Evolutionary conservation across 495 filamentous ascomycete genomes (phyloP).

Genomic region (Daldinia loculata): DNA sequence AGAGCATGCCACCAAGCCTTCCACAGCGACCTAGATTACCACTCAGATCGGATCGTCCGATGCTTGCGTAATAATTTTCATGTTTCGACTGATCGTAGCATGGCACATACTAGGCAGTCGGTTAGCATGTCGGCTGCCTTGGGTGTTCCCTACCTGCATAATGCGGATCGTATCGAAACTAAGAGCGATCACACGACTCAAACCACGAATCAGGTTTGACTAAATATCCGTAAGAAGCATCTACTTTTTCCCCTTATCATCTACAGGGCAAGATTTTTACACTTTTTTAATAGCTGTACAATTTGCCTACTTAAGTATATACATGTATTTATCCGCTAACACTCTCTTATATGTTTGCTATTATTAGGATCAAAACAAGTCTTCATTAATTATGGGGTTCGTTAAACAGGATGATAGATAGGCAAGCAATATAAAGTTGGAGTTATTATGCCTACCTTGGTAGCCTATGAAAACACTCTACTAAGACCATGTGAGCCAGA

Average conservation of each 20-base stretch:
- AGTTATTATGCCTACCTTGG: background rate
- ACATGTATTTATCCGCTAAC: background rate
- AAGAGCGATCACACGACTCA: background rate
- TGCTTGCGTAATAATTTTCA: constrained; percentile 3
- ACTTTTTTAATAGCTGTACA: background rate
- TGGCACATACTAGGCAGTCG: background rate
- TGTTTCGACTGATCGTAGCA: background rate
- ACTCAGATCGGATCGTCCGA: background rate
- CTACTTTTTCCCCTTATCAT: background rate
- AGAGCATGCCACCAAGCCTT: constrained; percentile 6
- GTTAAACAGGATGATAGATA: background rate
- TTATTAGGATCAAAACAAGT: background rate
- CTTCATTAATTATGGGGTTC: background rate
- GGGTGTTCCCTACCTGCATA: background rate
- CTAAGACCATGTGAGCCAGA: background rate
- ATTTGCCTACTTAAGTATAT: background rate
- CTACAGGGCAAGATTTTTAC: background rate
- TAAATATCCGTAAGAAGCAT: background rate
- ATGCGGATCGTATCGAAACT: background rate
- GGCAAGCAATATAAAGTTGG: background rate
- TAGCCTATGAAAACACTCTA: background rate
- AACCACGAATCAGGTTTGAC: background rate
- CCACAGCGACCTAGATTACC: background rate
- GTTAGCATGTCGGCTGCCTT: background rate
- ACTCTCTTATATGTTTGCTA: background rate